These are phyloP conservation scores for Tetraselmis striata DNA, from an alignment of 139 green algal species.

Conservation along the genomic window DNA sequence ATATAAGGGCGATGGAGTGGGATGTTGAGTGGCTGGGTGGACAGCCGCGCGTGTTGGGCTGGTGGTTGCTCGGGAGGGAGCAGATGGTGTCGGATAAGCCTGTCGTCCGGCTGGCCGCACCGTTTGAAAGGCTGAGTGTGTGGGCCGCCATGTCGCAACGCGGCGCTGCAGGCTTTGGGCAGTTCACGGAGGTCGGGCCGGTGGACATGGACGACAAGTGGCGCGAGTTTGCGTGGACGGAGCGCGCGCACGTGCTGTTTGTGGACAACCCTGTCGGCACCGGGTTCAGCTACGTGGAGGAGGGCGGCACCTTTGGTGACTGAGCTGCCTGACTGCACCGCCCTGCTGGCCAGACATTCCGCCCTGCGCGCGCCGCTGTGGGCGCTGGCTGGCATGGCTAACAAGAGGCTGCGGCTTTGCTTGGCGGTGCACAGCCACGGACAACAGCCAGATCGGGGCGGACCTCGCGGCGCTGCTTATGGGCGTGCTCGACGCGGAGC, in stretches of 20 bases:
- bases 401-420: too few species aligned
- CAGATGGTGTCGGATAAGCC: too few species aligned
- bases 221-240: constrained; percentile 8
- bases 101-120: too few species aligned
- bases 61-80: too few species aligned
- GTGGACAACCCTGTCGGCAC: constrained; percentile 20
- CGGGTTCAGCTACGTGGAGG: constrained; percentile 13
- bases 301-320: constrained; percentile 5
- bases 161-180: neutral
- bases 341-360: too few species aligned
- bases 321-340: neutral
- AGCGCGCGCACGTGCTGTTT: constrained; percentile 12
- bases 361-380: too few species aligned
- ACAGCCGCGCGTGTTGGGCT: too few species aligned
- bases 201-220: neutral
- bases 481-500: constrained; percentile 1
- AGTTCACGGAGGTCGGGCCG: constrained; percentile 8
- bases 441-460: constrained; percentile 2
- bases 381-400: too few species aligned
- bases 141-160: too few species aligned
- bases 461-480: constrained; percentile 2
- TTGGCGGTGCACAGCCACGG: neutral
- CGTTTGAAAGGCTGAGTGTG: too few species aligned
- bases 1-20: too few species aligned
- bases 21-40: too few species aligned